Evolutionary conservation across 495 filamentous ascomycete genomes (phyloP).

Genomic region (Hypoxylon cercidicola): DNA sequence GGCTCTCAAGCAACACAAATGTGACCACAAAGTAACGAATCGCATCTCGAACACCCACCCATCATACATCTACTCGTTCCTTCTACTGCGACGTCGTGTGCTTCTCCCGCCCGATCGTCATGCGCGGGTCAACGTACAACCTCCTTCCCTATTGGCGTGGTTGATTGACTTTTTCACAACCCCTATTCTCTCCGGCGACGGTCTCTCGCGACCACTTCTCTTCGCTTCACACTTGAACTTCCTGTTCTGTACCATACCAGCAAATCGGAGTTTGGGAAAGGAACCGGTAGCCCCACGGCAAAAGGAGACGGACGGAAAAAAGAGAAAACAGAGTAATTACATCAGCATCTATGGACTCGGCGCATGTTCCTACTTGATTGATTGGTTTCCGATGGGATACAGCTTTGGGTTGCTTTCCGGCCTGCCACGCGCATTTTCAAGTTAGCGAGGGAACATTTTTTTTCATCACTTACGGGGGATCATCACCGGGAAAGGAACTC

Average conservation of each 20-base stretch:
- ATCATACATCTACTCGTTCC: slow-evolving; percentile 18
- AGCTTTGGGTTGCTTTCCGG: slow-evolving; percentile 30
- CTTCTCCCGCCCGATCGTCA: slow-evolving; percentile 10
- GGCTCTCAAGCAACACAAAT: slow-evolving; percentile 47
- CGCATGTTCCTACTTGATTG: slow-evolving; percentile 31
- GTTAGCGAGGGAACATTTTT: slow-evolving; percentile 32
- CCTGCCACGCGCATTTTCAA: slow-evolving; percentile 31
- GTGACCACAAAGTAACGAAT: slow-evolving; percentile 36
- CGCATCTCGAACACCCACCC: slow-evolving; percentile 8
- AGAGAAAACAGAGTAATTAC: slow-evolving; percentile 32
- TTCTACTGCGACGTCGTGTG: background rate
- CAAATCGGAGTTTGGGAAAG: slow-evolving; percentile 49
- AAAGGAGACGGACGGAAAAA: slow-evolving; percentile 31
- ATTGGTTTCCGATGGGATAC: slow-evolving; percentile 33
- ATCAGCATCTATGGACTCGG: slow-evolving; percentile 38
- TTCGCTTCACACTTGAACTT: slow-evolving; percentile 40
- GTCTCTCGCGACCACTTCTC: slow-evolving; percentile 25
- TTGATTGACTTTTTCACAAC: slow-evolving; percentile 31
- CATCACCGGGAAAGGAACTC: slow-evolving; percentile 35
- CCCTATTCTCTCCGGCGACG: slow-evolving; percentile 35
- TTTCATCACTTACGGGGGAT: slow-evolving; percentile 38
- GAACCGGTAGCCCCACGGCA: slow-evolving; percentile 47
- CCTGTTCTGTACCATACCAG: slow-evolving; percentile 46
- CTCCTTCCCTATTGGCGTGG: slow-evolving; percentile 36
- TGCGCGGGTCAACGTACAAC: slow-evolving; percentile 20